These are phyloP conservation scores for Hansenula lynferdii DNA, from an alignment of 1,139 yeast genomes.

Conservation along the genomic window DNA sequence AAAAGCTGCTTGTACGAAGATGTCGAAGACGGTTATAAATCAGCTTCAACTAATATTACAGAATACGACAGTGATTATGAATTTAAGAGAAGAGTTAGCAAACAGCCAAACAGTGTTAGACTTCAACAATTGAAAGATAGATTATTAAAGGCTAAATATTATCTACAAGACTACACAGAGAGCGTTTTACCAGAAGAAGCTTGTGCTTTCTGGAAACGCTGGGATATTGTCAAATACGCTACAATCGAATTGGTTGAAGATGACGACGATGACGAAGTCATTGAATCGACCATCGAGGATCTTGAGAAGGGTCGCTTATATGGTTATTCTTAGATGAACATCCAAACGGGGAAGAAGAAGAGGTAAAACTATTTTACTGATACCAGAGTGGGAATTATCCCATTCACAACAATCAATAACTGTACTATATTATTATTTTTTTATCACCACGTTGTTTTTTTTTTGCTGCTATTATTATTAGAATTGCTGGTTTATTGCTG, in stretches of 20 bases:
- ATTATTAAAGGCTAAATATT: slow-evolving; percentile 81
- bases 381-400: neutral
- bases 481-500: neutral
- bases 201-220: slow-evolving; percentile 76
- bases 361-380: neutral
- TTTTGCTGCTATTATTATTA: neutral
- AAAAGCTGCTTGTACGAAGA: slow-evolving; percentile 24
- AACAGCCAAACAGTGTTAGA: slow-evolving; percentile 58
- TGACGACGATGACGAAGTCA: slow-evolving; percentile 70
- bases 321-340: slow-evolving; percentile 8
- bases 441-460: neutral
- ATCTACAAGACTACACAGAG: slow-evolving; percentile 76
- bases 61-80: slow-evolving; percentile 44
- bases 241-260: slow-evolving; percentile 90
- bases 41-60: slow-evolving; percentile 55
- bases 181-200: slow-evolving; percentile 51
- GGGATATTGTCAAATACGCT: slow-evolving; percentile 92
- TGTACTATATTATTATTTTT: neutral
- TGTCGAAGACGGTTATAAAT: slow-evolving; percentile 30
- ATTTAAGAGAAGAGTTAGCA: slow-evolving; percentile 29
- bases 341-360: neutral
- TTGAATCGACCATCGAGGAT: slow-evolving; percentile 77
- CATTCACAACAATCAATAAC: neutral
- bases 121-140: slow-evolving; percentile 81
- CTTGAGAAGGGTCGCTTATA: slow-evolving; percentile 72